Percentiles rank a stretch among this genome's conserved stretches.
Evolutionary conservation across 345 rosid genomes (phyloP).

Genomic region (Isatis tinctoria): DNA sequence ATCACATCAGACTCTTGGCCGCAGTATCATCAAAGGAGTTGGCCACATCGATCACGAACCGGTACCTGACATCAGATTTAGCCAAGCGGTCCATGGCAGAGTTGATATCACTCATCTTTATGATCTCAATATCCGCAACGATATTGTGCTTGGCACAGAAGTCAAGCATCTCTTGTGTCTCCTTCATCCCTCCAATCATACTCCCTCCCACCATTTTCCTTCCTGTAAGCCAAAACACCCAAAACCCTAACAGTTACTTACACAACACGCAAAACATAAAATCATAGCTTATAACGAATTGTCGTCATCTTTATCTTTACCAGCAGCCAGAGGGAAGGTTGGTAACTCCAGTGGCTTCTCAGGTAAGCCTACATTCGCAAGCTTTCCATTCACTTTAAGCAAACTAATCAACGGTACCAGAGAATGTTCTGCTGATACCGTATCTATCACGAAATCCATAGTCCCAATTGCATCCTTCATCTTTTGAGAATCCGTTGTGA

Average conservation of each 20-base stretch:
- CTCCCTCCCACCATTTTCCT: conserved; percentile 51
- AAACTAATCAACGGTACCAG: conserved; percentile 54
- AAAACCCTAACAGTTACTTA: neutral
- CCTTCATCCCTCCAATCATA: conserved; percentile 46
- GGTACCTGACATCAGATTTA: conserved; percentile 48
- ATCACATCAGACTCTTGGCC: neutral
- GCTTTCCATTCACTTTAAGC: conserved; percentile 73
- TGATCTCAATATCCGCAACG: conserved; percentile 49
- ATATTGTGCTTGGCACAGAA: conserved; percentile 50
- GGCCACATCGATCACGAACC: conserved; percentile 58
- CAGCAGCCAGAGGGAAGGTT: conserved; percentile 56
- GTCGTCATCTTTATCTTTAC: conserved; percentile 32
- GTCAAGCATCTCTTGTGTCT: conserved; percentile 54
- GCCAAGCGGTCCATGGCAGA: conserved; percentile 43
- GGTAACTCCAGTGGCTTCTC: conserved; percentile 74
- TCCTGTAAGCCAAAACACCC: conserved; percentile 27
- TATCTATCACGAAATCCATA: conserved; percentile 82
- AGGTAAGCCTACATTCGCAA: conserved; percentile 65
- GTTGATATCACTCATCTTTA: conserved; percentile 47
- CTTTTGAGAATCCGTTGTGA: conserved; percentile 52
- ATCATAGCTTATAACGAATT: neutral
- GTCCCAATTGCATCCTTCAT: conserved; percentile 66
- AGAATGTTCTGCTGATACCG: conserved; percentile 73
- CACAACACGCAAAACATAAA: neutral
- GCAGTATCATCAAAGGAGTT: conserved; percentile 19